Conservation (phyloP, 345 rosid genomes). For the Leavenworthia alabamica region DNA sequence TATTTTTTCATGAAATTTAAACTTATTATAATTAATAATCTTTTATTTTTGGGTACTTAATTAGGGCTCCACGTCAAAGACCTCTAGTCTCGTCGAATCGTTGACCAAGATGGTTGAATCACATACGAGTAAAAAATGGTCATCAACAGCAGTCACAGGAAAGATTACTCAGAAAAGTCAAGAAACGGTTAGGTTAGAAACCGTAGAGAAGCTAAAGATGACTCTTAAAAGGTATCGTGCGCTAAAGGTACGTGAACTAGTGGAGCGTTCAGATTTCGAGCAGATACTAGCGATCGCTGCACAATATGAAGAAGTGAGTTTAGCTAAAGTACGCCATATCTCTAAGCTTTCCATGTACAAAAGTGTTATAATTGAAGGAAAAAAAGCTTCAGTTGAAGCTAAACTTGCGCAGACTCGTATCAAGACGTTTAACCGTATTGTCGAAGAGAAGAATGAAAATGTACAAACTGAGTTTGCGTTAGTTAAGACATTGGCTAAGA, state of each 20-base stretch:
- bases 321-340: background rate
- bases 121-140: background rate
- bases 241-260: background rate
- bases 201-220: background rate
- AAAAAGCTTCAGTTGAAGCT: background rate
- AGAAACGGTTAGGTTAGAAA: background rate
- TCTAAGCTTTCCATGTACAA: conserved; percentile 11
- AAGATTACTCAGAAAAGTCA: background rate
- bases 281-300: background rate
- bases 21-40: no score
- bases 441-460: background rate
- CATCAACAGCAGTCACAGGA: background rate
- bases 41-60: no score
- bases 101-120: background rate
- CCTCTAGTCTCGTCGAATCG: conserved; percentile 16
- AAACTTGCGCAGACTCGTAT: background rate
- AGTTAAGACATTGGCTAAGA: background rate
- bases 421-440: background rate
- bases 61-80: conserved; percentile 1
- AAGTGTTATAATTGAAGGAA: background rate
- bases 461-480: background rate
- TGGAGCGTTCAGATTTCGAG: conserved; percentile 1
- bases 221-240: background rate
- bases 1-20: background rate
- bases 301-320: background rate